Conservation (phyloP, 2,329 filamentous ascomycete genomes). For the Fusarium chuoi region DNA sequence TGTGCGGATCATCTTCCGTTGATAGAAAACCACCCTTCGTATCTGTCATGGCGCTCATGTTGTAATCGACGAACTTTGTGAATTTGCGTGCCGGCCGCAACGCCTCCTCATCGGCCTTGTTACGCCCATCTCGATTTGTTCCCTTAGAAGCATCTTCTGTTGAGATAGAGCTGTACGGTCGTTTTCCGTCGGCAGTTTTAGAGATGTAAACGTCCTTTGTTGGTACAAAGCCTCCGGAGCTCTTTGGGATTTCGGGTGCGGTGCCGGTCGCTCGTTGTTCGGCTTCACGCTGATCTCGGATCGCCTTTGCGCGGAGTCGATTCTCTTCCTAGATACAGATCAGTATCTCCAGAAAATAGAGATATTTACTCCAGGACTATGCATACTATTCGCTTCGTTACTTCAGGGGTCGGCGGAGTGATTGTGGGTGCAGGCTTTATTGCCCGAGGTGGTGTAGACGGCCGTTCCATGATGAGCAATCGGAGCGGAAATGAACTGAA, state of each 20-base stretch:
- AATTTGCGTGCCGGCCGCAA: constrained; percentile 88
- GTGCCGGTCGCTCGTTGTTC: constrained; percentile 61
- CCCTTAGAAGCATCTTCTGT: constrained; percentile 55
- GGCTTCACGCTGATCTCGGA: constrained; percentile 78
- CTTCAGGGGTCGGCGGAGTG: constrained; percentile 65
- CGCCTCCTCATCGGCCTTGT: constrained; percentile 56
- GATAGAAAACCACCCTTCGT: constrained; percentile 96
- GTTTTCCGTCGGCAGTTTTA: constrained; percentile 67
- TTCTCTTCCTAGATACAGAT: constrained; percentile 76
- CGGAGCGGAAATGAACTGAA: not conserved
- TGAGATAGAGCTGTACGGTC: constrained; percentile 73
- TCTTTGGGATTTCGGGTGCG: constrained; percentile 56
- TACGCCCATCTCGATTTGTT: constrained; percentile 76
- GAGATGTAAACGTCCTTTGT: constrained; percentile 70
- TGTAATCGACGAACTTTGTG: constrained; percentile 94
- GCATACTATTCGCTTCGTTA: constrained; percentile 65
- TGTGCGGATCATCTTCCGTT: constrained; percentile 90
- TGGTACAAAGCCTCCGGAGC: constrained; percentile 76
- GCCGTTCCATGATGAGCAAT: constrained; percentile 55
- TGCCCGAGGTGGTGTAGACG: constrained; percentile 57
- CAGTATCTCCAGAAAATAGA: not conserved
- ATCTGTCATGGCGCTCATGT: constrained; percentile 97
- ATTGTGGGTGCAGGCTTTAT: constrained; percentile 46
- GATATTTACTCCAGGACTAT: rapidly evolving
- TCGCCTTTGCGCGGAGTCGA: constrained; percentile 87